Conservation (phyloP, 106 monocot genomes). For the Acanthochlamys bracteata region DNA sequence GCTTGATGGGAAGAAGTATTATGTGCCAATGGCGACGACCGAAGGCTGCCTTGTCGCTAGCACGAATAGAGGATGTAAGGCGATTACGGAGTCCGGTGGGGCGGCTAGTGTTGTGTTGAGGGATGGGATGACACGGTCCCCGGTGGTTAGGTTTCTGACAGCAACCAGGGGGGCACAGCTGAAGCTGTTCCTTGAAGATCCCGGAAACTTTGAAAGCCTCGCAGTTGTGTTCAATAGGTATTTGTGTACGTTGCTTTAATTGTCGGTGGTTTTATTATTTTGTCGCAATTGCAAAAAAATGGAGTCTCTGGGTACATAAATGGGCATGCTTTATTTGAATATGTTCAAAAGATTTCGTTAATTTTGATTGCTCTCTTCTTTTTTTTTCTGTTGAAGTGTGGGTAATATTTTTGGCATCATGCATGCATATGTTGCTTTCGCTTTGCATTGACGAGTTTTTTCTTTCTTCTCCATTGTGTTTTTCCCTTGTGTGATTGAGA, state of each 20-base stretch:
- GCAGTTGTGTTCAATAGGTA: slow-evolving; percentile 74
- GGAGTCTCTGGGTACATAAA: too few relatives aligned
- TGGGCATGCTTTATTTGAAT: too few relatives aligned
- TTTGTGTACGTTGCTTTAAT: background rate
- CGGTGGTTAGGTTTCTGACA: slow-evolving; percentile 50
- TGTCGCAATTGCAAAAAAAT: background rate
- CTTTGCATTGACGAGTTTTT: too few relatives aligned
- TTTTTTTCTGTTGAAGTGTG: too few relatives aligned
- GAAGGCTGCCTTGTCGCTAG: slow-evolving; percentile 92
- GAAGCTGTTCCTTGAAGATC: slow-evolving; percentile 75
- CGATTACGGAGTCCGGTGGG: slow-evolving; percentile 69
- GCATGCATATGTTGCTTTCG: too few relatives aligned
- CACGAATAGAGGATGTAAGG: slow-evolving; percentile 84
- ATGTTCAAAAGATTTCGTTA: too few relatives aligned
- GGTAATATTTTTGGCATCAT: too few relatives aligned
- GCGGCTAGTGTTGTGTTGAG: slow-evolving; percentile 53
- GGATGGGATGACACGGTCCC: slow-evolving; percentile 89
- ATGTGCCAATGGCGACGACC: slow-evolving; percentile 91
- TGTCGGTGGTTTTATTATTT: too few relatives aligned
- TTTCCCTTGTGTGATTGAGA: too few relatives aligned
- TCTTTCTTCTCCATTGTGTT: too few relatives aligned
- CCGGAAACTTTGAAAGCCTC: slow-evolving; percentile 56
- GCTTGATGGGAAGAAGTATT: slow-evolving; percentile 55
- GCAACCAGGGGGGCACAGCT: slow-evolving; percentile 62
- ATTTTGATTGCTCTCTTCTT: too few relatives aligned